Conservation (phyloP, 768 basidiomycete species). For the Lyophyllum shimeji region DNA sequence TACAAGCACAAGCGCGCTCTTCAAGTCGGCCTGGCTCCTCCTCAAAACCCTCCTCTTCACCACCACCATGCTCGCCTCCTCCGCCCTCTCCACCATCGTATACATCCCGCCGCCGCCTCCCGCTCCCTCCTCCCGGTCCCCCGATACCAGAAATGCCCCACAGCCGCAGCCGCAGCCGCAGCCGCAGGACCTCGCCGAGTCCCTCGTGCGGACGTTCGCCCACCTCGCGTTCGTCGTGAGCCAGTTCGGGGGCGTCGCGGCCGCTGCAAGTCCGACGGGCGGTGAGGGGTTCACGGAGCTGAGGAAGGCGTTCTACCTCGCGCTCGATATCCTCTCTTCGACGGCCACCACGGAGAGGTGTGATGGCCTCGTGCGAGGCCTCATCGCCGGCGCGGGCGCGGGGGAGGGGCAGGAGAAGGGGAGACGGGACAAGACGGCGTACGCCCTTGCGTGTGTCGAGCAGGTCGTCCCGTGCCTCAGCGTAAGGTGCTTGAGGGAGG, state of each 20-base stretch:
- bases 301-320: constrained; percentile 72
- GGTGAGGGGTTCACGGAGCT: constrained; percentile 64
- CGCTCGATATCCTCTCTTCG: constrained; percentile 69
- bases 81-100: constrained; percentile 52
- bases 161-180: constrained; percentile 4
- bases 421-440: constrained; percentile 50
- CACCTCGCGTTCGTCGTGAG: constrained; percentile 76
- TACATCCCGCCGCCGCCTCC: constrained; percentile 43
- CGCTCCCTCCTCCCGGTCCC: constrained; percentile 6
- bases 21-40: constrained; percentile 59
- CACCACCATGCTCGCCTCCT: constrained; percentile 66
- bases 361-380: no score
- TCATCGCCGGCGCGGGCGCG: no score
- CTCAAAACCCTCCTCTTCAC: constrained; percentile 80
- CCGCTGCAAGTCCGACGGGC: constrained; percentile 30
- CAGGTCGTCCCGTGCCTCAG: constrained; percentile 69
- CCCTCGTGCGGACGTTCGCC: constrained; percentile 56
- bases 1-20: constrained; percentile 42
- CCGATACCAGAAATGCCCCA: no score
- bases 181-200: constrained; percentile 44
- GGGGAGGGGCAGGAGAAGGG: not conserved
- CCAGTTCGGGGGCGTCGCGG: constrained; percentile 74
- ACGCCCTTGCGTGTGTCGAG: constrained; percentile 72
- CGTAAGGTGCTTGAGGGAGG: constrained; percentile 48
- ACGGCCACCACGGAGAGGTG: no score